Evolutionary conservation across 176 grass and related monocot genomes (phyloP).

Genomic region (Cocos nucifera): DNA sequence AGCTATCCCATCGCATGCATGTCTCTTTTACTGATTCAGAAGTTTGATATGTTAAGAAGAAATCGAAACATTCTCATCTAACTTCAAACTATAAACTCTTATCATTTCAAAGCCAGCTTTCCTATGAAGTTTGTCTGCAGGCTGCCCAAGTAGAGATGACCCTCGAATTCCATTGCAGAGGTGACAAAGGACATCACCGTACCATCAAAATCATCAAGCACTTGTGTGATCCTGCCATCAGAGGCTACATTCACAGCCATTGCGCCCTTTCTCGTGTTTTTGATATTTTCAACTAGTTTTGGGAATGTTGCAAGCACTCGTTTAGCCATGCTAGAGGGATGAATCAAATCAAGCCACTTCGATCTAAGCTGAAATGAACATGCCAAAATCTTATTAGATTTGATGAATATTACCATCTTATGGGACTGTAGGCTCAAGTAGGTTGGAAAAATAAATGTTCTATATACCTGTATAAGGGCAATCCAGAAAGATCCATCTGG

Average conservation of each 20-base stretch:
- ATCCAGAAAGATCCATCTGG: slow-evolving; percentile 84
- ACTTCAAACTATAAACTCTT: no score
- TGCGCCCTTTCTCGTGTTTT: slow-evolving; percentile 10
- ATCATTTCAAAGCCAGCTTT: slow-evolving; percentile 4
- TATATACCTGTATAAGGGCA: slow-evolving; percentile 34
- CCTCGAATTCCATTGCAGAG: slow-evolving; percentile 48
- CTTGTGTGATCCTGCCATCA: slow-evolving; percentile 34
- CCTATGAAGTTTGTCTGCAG: slow-evolving; percentile 40
- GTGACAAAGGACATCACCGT: slow-evolving; percentile 50
- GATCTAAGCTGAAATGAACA: slow-evolving; percentile 22
- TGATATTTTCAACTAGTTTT: neutral
- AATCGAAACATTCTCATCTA: no score
- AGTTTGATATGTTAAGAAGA: no score
- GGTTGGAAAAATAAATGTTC: neutral
- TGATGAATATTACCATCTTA: no score
- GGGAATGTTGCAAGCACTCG: slow-evolving; percentile 43
- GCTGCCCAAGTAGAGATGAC: slow-evolving; percentile 53
- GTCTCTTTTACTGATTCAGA: no score
- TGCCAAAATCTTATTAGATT: neutral
- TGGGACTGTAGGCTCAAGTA: neutral
- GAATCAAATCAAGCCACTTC: slow-evolving; percentile 25
- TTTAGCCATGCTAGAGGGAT: slow-evolving; percentile 24
- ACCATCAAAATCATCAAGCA: slow-evolving; percentile 43
- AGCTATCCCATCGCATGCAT: no score
- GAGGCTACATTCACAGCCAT: slow-evolving; percentile 50